A percentile compares a stretch with the other conserved stretches of the same genome.
These are phyloP conservation scores for Hyaloscypha hepaticicola DNA, from an alignment of 495 filamentous ascomycete genomes.

Conservation along the genomic window DNA sequence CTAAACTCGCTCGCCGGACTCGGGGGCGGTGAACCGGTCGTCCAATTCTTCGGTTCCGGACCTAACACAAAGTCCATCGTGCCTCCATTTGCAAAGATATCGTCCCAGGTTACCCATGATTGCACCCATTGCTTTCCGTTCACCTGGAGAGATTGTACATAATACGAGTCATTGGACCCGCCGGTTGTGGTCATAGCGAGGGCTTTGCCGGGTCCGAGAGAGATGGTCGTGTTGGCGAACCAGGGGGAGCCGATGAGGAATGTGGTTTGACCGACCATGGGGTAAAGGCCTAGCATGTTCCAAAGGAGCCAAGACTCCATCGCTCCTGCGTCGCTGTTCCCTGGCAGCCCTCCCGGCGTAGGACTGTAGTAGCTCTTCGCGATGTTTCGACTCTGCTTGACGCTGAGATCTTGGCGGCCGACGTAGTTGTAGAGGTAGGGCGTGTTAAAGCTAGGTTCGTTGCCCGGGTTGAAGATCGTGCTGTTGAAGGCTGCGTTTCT, in stretches of 20 bases:
- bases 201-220: conserved; percentile 51
- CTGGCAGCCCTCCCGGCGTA: conserved; percentile 56
- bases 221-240: conserved; percentile 57
- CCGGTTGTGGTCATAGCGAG: conserved; percentile 55
- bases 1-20: conserved; percentile 34
- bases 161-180: conserved; percentile 47
- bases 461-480: conserved; percentile 66
- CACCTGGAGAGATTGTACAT: conserved; percentile 53
- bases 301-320: conserved; percentile 70
- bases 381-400: conserved; percentile 52
- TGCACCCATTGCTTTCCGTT: conserved; percentile 52
- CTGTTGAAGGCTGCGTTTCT: conserved; percentile 42
- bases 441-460: conserved; percentile 67
- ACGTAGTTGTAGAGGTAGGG: conserved; percentile 67
- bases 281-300: conserved; percentile 71
- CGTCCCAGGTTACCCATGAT: conserved; percentile 62
- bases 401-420: conserved; percentile 57
- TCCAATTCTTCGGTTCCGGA: conserved; percentile 50
- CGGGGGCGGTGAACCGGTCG: conserved; percentile 58
- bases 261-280: conserved; percentile 61
- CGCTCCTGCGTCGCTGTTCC: conserved; percentile 68
- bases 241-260: conserved; percentile 65
- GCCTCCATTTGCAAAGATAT: conserved; percentile 63
- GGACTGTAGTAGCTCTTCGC: conserved; percentile 54
- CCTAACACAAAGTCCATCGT: conserved; percentile 63